These are phyloP conservation scores for Russula abietina DNA, from an alignment of 768 basidiomycete species.

Conservation along the genomic window DNA sequence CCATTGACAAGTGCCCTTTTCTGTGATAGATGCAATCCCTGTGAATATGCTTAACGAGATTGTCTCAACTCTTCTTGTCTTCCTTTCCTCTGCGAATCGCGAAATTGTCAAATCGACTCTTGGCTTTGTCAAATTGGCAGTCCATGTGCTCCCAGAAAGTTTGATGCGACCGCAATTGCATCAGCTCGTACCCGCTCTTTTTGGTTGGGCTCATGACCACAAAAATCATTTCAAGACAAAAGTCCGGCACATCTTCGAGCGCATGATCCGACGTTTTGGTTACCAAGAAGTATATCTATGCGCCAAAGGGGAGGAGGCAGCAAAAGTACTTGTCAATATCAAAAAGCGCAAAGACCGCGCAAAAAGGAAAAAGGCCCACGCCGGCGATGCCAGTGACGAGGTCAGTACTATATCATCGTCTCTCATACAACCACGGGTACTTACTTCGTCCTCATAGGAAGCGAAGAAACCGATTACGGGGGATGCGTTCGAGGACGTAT, in stretches of 20 bases:
- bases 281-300: conserved; percentile 78
- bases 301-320: conserved; percentile 70
- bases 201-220: conserved; percentile 94
- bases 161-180: conserved; percentile 73
- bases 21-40: conserved; percentile 55
- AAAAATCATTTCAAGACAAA: conserved; percentile 98
- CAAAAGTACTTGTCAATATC: conserved; percentile 88
- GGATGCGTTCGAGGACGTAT: conserved; percentile 93
- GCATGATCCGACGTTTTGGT: conserved; percentile 85
- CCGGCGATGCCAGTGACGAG: conserved; percentile 50
- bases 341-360: conserved; percentile 92
- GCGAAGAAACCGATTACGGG: conserved; percentile 50
- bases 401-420: conserved; percentile 38
- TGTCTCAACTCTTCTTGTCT: conserved; percentile 79
- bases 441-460: conserved; percentile 25
- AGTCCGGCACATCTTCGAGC: conserved; percentile 94
- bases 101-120: conserved; percentile 97
- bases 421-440: background rate
- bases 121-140: conserved; percentile 89
- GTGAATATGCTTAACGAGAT: conserved; percentile 74
- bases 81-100: conserved; percentile 88
- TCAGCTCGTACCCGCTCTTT: conserved; percentile 73
- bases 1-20: background rate
- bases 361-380: conserved; percentile 73
- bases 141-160: conserved; percentile 73